Conservation (phyloP, 164 flowering plant genomes). For the Saururus chinensis region DNA sequence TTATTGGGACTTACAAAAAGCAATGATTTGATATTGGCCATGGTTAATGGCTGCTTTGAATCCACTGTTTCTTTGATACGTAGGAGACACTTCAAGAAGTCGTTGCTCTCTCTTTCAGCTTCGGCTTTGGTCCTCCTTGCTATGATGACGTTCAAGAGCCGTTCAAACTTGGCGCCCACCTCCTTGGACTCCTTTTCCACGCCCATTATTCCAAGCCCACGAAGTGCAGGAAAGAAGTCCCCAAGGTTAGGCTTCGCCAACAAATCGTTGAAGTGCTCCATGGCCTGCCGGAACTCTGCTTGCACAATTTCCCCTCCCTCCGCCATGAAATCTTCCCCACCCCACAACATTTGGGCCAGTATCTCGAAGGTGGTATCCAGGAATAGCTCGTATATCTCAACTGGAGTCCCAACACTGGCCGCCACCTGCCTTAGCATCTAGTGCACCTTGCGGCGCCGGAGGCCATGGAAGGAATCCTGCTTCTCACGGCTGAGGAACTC, state of each 20-base stretch:
- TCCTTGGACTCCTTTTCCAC: constrained; percentile 13
- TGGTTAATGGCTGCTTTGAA: neutral
- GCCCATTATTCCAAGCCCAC: constrained; percentile 44
- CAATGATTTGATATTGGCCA: neutral
- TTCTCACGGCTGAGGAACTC: constrained; percentile 5
- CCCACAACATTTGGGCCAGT: constrained; percentile 28
- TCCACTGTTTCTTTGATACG: constrained; percentile 3
- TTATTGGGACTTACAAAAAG: neutral
- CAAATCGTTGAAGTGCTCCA: constrained; percentile 15
- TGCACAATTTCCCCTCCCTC: constrained; percentile 23
- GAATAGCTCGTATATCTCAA: constrained; percentile 12
- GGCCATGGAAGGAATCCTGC: constrained; percentile 13
- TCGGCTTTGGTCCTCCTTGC: constrained; percentile 21
- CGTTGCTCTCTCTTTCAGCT: constrained; percentile 17
- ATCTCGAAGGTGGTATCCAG: constrained; percentile 13
- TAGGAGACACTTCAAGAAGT: constrained; percentile 26
- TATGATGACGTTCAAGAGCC: constrained; percentile 11
- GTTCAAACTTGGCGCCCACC: constrained; percentile 15
- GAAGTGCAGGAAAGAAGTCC: constrained; percentile 32
- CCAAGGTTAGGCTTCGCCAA: constrained; percentile 33
- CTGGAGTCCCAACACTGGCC: constrained; percentile 1
- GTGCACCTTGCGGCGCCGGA: constrained; percentile 16
- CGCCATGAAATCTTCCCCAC: constrained; percentile 10
- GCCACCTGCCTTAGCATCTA: constrained; percentile 9
- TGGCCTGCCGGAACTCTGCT: constrained; percentile 17